Percentiles rank a stretch among this genome's conserved stretches.
These are phyloP conservation scores for Chloranthus sessilifolius DNA, from an alignment of 164 flowering plant genomes.

Conservation along the genomic window DNA sequence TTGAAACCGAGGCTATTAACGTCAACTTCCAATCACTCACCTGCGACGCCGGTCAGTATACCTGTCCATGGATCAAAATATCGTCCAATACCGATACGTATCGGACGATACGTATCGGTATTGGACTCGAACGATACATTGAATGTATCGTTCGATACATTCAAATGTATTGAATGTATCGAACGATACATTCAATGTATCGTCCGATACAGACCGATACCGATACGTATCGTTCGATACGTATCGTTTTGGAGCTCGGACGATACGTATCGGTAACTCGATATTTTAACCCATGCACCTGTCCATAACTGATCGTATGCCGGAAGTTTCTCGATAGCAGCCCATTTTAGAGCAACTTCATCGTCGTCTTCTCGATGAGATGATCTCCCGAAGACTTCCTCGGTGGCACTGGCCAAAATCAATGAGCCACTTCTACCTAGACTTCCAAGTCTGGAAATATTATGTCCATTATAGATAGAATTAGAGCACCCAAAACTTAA, in stretches of 20 bases:
- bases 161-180: too few species aligned
- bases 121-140: too few species aligned
- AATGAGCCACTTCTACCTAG: slow-evolving; percentile 15
- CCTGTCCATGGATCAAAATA: slow-evolving; percentile 37
- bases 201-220: too few species aligned
- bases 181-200: too few species aligned
- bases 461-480: slow-evolving; percentile 6
- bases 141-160: too few species aligned
- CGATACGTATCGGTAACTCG: too few species aligned
- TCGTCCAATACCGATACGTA: too few species aligned
- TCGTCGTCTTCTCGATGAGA: slow-evolving; percentile 28
- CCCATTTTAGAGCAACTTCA: slow-evolving; percentile 47
- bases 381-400: slow-evolving; percentile 29
- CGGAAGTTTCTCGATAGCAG: slow-evolving; percentile 43
- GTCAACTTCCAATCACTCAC: slow-evolving; percentile 23
- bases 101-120: too few species aligned
- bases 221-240: too few species aligned
- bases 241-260: too few species aligned
- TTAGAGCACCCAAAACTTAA: too few species aligned
- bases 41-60: slow-evolving; percentile 21
- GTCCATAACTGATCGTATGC: slow-evolving; percentile 27
- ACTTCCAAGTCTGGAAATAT: slow-evolving; percentile 14
- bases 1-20: slow-evolving; percentile 30
- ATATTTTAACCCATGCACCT: too few species aligned
- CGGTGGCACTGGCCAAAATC: slow-evolving; percentile 24